These are phyloP conservation scores for Penicillium sumatraense DNA, from an alignment of 2,329 filamentous ascomycete genomes.

Conservation along the genomic window DNA sequence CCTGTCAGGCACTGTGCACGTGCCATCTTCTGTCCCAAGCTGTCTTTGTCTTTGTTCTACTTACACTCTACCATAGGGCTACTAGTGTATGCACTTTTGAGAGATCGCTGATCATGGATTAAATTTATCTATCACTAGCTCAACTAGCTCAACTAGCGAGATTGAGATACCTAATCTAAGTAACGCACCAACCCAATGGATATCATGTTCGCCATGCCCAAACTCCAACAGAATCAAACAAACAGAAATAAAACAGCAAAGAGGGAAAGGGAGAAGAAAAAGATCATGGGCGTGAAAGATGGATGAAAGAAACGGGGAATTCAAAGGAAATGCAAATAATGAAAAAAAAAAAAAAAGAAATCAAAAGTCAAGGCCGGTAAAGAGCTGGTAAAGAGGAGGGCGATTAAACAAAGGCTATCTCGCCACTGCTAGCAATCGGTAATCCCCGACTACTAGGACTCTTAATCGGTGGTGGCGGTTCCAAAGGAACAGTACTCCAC, in stretches of 20 bases:
- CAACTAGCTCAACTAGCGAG: slow-evolving; percentile 12
- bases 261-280: not conserved
- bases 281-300: not conserved
- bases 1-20: slow-evolving; percentile 9
- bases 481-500: slow-evolving; percentile 14
- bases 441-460: slow-evolving; percentile 21
- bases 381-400: too few species aligned
- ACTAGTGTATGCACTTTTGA: too few species aligned
- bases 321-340: not conserved
- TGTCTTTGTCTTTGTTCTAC: not conserved
- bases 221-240: slow-evolving; percentile 18
- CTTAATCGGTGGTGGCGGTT: slow-evolving; percentile 20
- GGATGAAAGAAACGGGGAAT: slow-evolving; percentile 1
- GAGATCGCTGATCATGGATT: not conserved
- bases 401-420: slow-evolving; percentile 31
- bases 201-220: slow-evolving; percentile 31
- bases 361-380: not conserved
- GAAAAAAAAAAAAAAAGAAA: not conserved
- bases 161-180: slow-evolving; percentile 1
- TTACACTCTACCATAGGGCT: not conserved
- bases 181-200: slow-evolving; percentile 29
- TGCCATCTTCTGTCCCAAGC: slow-evolving; percentile 15
- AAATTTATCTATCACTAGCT: slow-evolving; percentile 13
- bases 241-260: not conserved
- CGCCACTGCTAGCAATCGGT: slow-evolving; percentile 28